phyloP scores from a whole-genome alignment of 1,139 yeast genomes.

The Blastobotrys persicus region DNA sequence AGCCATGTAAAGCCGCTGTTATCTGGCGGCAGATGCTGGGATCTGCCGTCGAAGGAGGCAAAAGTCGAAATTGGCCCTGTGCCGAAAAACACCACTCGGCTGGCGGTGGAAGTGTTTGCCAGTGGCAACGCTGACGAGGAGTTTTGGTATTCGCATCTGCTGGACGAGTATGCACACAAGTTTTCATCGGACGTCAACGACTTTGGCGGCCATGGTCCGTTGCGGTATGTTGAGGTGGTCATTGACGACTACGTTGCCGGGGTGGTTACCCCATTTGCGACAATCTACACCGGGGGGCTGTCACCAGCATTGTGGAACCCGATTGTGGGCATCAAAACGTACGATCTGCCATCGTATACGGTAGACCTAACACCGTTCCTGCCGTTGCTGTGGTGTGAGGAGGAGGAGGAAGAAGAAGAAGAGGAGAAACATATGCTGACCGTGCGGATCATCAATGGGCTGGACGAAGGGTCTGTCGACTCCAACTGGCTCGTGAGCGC shows the following conservation, averaged over 20 bases:
- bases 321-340: constrained; percentile 68
- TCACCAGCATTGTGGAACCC: constrained; percentile 80
- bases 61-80: constrained; percentile 33
- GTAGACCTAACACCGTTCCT: constrained; percentile 66
- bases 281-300: constrained; percentile 73
- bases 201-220: constrained; percentile 54
- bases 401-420: constrained; percentile 28
- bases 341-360: constrained; percentile 64
- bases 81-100: constrained; percentile 59
- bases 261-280: constrained; percentile 41
- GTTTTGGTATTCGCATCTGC: constrained; percentile 72
- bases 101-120: constrained; percentile 57
- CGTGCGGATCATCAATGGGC: constrained; percentile 56
- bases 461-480: constrained; percentile 39
- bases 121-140: constrained; percentile 81
- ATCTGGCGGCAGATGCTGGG: neutral
- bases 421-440: no score
- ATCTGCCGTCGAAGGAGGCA: neutral
- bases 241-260: constrained; percentile 38
- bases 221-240: constrained; percentile 37
- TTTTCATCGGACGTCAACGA: constrained; percentile 36
- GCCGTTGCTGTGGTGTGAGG: constrained; percentile 57
- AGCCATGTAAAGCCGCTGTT: constrained; percentile 7
- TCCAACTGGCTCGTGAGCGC: constrained; percentile 70
- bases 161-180: constrained; percentile 46